phyloP scores from a whole-genome alignment of 108 stramenopile genomes.

The Conticribra guillardii region DNA sequence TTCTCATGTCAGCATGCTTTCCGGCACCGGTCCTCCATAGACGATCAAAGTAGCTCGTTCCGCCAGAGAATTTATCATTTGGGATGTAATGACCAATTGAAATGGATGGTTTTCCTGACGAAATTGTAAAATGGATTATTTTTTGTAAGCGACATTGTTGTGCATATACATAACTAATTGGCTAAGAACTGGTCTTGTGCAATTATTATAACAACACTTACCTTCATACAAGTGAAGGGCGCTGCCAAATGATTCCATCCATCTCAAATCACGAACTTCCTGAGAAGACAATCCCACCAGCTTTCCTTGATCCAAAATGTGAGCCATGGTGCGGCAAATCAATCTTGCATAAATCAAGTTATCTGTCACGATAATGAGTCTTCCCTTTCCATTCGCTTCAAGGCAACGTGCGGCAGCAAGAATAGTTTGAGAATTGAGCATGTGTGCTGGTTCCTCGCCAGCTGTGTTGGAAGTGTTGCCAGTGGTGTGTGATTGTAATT shows the following conservation, averaged over 20 bases:
- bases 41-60: conserved; percentile 85
- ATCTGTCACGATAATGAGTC: conserved; percentile 81
- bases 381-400: conserved; percentile 36
- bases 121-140: background rate
- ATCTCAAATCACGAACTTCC: conserved; percentile 32
- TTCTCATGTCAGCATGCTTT: conserved; percentile 69
- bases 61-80: conserved; percentile 20
- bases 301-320: conserved; percentile 37
- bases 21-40: conserved; percentile 86
- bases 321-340: conserved; percentile 65
- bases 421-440: conserved; percentile 65
- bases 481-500: conserved; percentile 31
- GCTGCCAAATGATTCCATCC: conserved; percentile 28
- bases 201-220: background rate
- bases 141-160: no score
- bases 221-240: conserved; percentile 55
- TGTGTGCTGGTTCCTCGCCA: conserved; percentile 81
- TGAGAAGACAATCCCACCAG: conserved; percentile 18
- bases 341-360: conserved; percentile 77
- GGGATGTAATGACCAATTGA: conserved; percentile 61
- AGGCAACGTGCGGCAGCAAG: conserved; percentile 58
- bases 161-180: no score
- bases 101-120: conserved; percentile 61
- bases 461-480: conserved; percentile 46
- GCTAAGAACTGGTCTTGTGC: no score